Base-by-base conservation (phyloP, 768 basidiomycete genomes). In the Sarcomyxa edulis region DNA sequence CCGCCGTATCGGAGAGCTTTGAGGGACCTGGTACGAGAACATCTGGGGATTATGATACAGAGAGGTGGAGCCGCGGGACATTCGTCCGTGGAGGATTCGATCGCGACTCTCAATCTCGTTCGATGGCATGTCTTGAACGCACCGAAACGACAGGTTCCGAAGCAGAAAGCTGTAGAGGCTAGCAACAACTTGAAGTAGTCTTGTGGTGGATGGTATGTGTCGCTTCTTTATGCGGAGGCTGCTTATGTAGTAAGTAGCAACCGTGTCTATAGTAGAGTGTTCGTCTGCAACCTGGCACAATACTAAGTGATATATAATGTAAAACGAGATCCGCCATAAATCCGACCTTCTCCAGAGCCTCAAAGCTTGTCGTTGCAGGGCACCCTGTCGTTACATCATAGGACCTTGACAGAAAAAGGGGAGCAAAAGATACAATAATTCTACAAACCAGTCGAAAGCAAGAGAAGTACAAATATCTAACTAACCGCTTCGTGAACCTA, bases 11-110 rank as follows among this genome's bases (percentile, higher is more conserved):
- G 92, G 20, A 72, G 85, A 29, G 80, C 93, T 1, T 64, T 99
- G 23, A 74, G 81, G 48, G 82, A 92, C 53, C 61, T 99, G 91
- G 84, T 80, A 6, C 85, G 83, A 44, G 90, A 94, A 52, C 76
- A 85, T 50, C 69, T 99, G 11, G 81, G 82, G 11, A 73, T 74
- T 45, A 69, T 73, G 41, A 97, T 99, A 39, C 95, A 99, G 57
- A 72, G 74, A 8, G 86, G 85, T 18, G 77, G 76, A 6, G 71
- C 74, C 9, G 68, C 70, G 6, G 94, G 94, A 2, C 95, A 98
- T 64, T 90, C 86, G 34, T 92, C 91, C 0, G 67, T 88, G 1
- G 93, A 94, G 58, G 95, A 98, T 61, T 90, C 92, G 1, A 60
- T 77, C 16, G 87, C 91, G 1, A 90, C 95, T 2, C 69, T 98